Base-by-base conservation (phyloP, 805 yeast species). In the Kluyveromyces aestuarii region DNA sequence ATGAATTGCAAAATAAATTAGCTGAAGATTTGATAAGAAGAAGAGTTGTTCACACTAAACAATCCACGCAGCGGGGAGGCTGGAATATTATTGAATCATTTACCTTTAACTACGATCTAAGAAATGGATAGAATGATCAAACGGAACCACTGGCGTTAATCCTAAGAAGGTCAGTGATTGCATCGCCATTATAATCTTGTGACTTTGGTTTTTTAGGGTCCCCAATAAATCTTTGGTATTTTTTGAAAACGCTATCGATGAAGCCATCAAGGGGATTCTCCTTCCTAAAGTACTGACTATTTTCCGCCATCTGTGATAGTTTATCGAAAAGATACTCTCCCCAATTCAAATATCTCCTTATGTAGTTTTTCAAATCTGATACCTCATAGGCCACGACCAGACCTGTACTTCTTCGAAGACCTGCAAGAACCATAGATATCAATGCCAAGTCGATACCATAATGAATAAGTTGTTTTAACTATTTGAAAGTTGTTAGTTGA, bases 331-430 rank as follows among this genome's bases (percentile, higher is more conserved):
- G 72, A 36, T 63, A 61, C 55, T 84, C 90, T 1, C 91, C 91
- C 59, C 81, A 70, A 3, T 69, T 61, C 30, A 84, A 67, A 53
- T 79, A 81, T 48, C 73, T 73, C 18, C 72, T 71, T 40, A 83
- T 64, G 70, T 78, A 74, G 35, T 69, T 63, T 11, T 79, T 68
- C 54, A 75, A 55, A 50, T 65, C 72, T 37, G 62, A 66, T 1
- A 49, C 40, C 42, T 67, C 63, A 53, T 67, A 66, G 1, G 62
- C 58, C 37, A 64, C 67, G 55, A 76, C 76, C 43, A 82, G 71
- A 0, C 97, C 97, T 0, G 96, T 85, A 52, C 86, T 81, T 52
- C 88, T 76, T 62, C 87, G 84, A 47, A 90, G 75, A 2, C 96
- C 96, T 0, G 97, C 96, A 41, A 91, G 70, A 13, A 90, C 72